phyloP scores from a whole-genome alignment of 495 filamentous ascomycete genomes.

The Penicillium egyptiacum region DNA sequence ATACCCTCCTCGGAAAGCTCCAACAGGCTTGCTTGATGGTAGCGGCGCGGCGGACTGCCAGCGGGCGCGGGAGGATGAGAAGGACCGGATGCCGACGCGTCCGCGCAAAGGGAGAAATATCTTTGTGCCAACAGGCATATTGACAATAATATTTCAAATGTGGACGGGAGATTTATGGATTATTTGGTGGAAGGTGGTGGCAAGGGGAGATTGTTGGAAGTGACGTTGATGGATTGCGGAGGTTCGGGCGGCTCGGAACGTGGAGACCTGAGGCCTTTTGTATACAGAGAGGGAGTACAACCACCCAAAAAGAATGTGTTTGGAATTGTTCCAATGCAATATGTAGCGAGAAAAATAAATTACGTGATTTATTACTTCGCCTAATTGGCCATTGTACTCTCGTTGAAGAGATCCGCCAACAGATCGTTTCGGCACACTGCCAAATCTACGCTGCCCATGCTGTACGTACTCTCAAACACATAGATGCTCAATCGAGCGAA shows the following conservation, averaged over 20 bases:
- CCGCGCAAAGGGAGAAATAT: conserved; percentile 27
- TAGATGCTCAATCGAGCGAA: conserved; percentile 88
- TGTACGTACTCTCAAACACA: conserved; percentile 88
- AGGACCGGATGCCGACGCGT: conserved; percentile 32
- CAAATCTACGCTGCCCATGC: conserved; percentile 70
- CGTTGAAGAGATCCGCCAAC: conserved; percentile 81
- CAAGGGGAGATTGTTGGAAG: conserved; percentile 21
- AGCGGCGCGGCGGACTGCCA: conserved; percentile 45
- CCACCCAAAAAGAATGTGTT: conserved; percentile 8
- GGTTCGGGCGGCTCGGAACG: conserved; percentile 22
- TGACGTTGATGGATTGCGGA: conserved; percentile 36
- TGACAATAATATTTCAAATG: conserved; percentile 10
- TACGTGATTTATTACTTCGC: neutral
- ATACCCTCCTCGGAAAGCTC: conserved; percentile 91
- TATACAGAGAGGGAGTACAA: conserved; percentile 10
- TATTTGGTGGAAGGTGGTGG: conserved; percentile 17
- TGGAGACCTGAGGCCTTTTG: conserved; percentile 9
- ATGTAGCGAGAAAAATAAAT: conserved; percentile 1
- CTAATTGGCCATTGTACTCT: conserved; percentile 55
- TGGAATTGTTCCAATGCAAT: neutral
- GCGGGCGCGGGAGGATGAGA: conserved; percentile 39
- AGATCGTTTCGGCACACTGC: conserved; percentile 66
- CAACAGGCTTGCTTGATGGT: conserved; percentile 77
- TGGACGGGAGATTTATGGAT: neutral
- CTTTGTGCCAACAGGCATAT: conserved; percentile 28